These are phyloP conservation scores for Camellia granthamiana DNA, from an alignment of 148 eudicot species.

Conservation along the genomic window DNA sequence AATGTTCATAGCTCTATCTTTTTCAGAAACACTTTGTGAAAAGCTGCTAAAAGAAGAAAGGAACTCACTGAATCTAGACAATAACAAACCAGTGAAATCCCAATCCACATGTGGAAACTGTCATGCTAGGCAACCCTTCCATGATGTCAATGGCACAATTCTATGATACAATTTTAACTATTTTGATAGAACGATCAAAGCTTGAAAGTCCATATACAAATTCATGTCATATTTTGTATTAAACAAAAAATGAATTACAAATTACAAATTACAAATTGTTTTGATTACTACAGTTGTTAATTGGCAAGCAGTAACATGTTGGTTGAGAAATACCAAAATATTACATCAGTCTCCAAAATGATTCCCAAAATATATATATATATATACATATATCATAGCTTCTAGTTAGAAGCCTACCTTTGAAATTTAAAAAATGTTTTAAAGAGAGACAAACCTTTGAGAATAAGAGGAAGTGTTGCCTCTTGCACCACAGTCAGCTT, in stretches of 20 bases:
- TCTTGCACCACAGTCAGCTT: constrained; percentile 95
- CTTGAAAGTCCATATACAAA: neutral
- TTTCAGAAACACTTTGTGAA: neutral
- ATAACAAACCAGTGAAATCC: too few relatives aligned
- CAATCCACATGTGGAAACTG: too few relatives aligned
- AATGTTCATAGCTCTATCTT: neutral
- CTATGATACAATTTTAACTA: neutral
- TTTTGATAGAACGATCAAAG: neutral
- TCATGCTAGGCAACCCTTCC: neutral
- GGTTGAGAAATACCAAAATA: constrained; percentile 5
- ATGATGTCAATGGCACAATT: neutral
- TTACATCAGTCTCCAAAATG: neutral
- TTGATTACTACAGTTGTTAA: neutral
- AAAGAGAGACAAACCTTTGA: constrained; percentile 52
- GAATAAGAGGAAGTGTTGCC: constrained; percentile 91
- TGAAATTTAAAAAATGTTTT: neutral
- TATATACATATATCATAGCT: neutral
- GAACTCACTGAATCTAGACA: too few relatives aligned
- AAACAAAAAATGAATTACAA: neutral
- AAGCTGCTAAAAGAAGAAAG: constrained; percentile 3
- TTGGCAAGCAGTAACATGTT: neutral
- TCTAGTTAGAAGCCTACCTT: neutral
- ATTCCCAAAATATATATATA: neutral
- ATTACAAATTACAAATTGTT: neutral
- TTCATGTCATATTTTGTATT: neutral